Evolutionary conservation across 1,284 basidiomycete genomes (phyloP).

Genomic region (Cryptococcus jaspeensis): DNA sequence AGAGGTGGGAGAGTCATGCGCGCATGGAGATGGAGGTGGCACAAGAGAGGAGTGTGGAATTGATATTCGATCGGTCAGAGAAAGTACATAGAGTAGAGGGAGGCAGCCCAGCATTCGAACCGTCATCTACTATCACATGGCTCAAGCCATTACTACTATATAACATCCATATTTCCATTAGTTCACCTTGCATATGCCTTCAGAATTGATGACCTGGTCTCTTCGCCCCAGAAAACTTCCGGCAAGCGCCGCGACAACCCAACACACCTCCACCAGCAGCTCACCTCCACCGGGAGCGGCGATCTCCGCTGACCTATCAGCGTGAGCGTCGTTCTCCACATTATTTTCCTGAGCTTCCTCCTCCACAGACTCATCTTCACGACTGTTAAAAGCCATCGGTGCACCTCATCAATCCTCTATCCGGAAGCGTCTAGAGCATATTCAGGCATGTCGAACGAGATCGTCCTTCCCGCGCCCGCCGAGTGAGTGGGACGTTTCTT

Average conservation of each 20-base stretch:
- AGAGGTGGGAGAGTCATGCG: conserved; percentile 25
- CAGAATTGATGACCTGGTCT: too few relatives aligned
- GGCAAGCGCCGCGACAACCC: too few relatives aligned
- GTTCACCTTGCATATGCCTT: too few relatives aligned
- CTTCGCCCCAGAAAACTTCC: neutral
- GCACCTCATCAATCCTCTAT: too few relatives aligned
- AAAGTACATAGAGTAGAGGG: neutral
- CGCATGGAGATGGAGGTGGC: conserved; percentile 36
- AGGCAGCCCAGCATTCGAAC: neutral
- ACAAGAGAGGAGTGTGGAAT: conserved; percentile 2
- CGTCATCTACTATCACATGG: too few relatives aligned
- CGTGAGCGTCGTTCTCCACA: neutral
- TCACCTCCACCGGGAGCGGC: neutral
- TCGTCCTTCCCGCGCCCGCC: conserved; percentile 67
- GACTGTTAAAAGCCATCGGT: too few relatives aligned
- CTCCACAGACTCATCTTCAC: neutral
- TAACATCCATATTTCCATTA: too few relatives aligned
- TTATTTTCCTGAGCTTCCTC: neutral
- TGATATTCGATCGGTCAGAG: neutral
- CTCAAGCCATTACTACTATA: too few relatives aligned
- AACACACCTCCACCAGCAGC: too few relatives aligned
- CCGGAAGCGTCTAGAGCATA: neutral
- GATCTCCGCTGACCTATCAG: neutral
- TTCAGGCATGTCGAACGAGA: conserved; percentile 25
- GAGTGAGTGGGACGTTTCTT: conserved; percentile 56